Evolutionary conservation across 257 asterid species (phyloP).

Genomic region (Fraxinus cuspidata): DNA sequence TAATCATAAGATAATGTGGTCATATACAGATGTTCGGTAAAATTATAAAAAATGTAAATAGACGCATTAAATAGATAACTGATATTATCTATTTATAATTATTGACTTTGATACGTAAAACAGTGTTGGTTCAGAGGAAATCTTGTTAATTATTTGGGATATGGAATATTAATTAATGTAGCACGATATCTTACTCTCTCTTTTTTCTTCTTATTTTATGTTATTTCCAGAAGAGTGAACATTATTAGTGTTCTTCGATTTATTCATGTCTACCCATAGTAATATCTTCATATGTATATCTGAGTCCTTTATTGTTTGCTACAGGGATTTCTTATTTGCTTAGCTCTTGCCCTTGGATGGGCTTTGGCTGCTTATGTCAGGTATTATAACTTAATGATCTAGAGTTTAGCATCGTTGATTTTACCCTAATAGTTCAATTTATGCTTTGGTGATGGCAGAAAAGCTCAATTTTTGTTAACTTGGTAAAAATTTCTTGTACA

Average conservation of each 20-base stretch:
- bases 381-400: slow-evolving; percentile 37
- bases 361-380: slow-evolving; percentile 87
- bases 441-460: slow-evolving; percentile 14
- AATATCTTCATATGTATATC: neutral
- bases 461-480: slow-evolving; percentile 16
- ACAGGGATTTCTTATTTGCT: slow-evolving; percentile 85
- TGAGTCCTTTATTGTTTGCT: slow-evolving; percentile 23
- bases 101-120: neutral
- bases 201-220: neutral
- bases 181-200: neutral
- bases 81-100: neutral
- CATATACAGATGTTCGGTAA: neutral
- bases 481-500: slow-evolving; percentile 35
- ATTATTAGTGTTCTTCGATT: slow-evolving; percentile 1
- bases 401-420: slow-evolving; percentile 12
- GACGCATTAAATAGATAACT: neutral
- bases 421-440: slow-evolving; percentile 4
- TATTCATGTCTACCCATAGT: slow-evolving; percentile 14
- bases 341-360: slow-evolving; percentile 95
- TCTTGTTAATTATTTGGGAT: neutral
- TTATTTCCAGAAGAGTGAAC: neutral
- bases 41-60: neutral
- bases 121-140: neutral
- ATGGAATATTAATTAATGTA: neutral
- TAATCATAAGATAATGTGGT: neutral